Percentiles rank a stretch among this genome's conserved stretches.
These are phyloP conservation scores for Plasmodium sp. DNA, from an alignment of 169 alveolate species.

Conservation along the genomic window DNA sequence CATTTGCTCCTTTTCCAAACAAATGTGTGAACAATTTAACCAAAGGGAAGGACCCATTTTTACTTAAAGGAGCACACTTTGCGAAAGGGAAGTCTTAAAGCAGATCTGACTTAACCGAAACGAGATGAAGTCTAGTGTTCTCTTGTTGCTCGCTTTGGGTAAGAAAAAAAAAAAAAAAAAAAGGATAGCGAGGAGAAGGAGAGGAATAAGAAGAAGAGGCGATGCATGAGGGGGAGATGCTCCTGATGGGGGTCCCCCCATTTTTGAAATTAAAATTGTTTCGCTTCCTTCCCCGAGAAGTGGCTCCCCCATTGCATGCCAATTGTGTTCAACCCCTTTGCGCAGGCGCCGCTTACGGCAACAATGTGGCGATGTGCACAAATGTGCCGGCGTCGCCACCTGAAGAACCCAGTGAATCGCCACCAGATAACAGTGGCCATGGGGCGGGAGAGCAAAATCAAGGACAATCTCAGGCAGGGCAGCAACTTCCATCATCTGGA, in stretches of 20 bases:
- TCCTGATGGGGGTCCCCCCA: neutral
- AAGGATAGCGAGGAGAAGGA: neutral
- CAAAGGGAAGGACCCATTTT: neutral
- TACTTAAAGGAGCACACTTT: neutral
- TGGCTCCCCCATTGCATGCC: neutral
- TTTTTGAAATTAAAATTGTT: neutral
- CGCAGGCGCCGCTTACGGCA: neutral
- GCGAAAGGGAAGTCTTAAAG: neutral
- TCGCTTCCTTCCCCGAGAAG: neutral
- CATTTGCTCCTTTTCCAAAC: neutral
- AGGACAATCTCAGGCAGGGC: no score
- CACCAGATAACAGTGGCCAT: no score
- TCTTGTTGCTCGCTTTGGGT: neutral
- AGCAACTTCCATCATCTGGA: no score
- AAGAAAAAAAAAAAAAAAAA: neutral
- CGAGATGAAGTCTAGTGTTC: neutral
- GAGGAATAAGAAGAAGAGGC: neutral
- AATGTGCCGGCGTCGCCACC: neutral
- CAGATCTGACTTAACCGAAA: neutral
- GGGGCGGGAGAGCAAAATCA: no score
- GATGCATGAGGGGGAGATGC: neutral
- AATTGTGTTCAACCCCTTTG: neutral
- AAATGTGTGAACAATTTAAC: neutral
- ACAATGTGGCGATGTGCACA: neutral
- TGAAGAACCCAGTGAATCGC: neutral